phyloP scores from a whole-genome alignment of 495 filamentous ascomycete genomes.

The Apiosordaria backusii region DNA sequence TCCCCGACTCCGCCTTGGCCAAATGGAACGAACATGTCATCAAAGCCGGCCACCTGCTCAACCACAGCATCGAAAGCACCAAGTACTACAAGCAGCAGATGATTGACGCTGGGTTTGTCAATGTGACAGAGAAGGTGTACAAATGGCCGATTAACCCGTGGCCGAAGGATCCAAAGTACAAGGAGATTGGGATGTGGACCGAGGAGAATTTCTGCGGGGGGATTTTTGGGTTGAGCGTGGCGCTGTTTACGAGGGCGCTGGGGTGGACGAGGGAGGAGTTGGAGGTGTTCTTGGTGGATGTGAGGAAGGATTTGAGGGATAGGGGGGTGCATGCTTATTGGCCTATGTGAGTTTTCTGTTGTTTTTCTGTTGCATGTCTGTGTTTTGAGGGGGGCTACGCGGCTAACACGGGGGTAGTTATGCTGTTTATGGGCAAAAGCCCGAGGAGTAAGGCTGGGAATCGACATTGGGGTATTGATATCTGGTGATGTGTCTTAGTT shows the following conservation, averaged over 20 bases:
- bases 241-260: conserved; percentile 51
- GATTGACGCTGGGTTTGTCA: conserved; percentile 15
- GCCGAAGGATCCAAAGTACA: conserved; percentile 13
- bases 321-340: conserved; percentile 19
- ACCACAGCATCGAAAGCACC: conserved; percentile 1
- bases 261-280: conserved; percentile 55
- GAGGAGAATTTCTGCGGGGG: conserved; percentile 28
- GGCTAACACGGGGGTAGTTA: background rate
- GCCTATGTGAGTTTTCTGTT: conserved; percentile 14
- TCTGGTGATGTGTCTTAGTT: background rate
- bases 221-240: conserved; percentile 38
- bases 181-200: conserved; percentile 16
- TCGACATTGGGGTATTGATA: background rate
- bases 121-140: conserved; percentile 8
- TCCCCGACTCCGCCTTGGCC: background rate
- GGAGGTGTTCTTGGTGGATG: conserved; percentile 52
- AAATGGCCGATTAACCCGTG: conserved; percentile 18
- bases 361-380: background rate
- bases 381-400: background rate
- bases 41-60: conserved; percentile 6
- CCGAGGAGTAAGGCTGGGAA: background rate
- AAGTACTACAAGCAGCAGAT: conserved; percentile 11
- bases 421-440: conserved; percentile 12
- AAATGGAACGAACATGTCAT: conserved; percentile 13
- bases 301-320: conserved; percentile 53